Evolutionary conservation across 2,329 filamentous ascomycete genomes (phyloP).

Genomic region (Lachnellula cervina): DNA sequence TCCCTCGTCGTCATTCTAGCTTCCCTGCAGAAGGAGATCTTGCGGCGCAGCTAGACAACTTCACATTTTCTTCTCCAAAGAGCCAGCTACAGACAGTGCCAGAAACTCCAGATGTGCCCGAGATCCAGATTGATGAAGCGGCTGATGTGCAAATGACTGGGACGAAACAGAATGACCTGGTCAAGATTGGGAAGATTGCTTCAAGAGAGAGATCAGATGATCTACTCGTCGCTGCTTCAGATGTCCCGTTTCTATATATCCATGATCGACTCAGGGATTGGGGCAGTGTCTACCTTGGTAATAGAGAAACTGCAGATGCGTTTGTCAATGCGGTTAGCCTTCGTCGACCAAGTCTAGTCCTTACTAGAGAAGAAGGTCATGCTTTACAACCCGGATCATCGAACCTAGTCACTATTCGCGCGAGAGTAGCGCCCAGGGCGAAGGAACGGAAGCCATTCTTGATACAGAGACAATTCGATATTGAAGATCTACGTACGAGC

Average conservation of each 20-base stretch:
- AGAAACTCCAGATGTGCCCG: constrained; percentile 7
- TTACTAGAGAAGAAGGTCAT: constrained; percentile 1
- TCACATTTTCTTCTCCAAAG: constrained; percentile 10
- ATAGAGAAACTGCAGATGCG: constrained; percentile 39
- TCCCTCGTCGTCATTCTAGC: constrained; percentile 20
- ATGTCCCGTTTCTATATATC: constrained; percentile 24
- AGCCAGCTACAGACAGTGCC: constrained; percentile 11
- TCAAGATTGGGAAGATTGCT: background rate
- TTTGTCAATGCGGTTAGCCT: constrained; percentile 42
- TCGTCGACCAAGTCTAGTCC: constrained; percentile 29
- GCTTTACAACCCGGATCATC: background rate
- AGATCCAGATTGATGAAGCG: constrained; percentile 6
- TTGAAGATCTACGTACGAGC: constrained; percentile 43
- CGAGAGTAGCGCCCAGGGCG: constrained; percentile 38
- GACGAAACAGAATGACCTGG: constrained; percentile 1
- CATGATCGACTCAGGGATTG: constrained; percentile 38
- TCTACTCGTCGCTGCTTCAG: constrained; percentile 7
- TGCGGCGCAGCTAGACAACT: constrained; percentile 9
- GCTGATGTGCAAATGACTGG: background rate
- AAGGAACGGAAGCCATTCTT: constrained; percentile 42
- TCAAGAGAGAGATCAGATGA: constrained; percentile 3
- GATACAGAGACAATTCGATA: constrained; percentile 47
- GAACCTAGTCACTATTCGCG: constrained; percentile 36
- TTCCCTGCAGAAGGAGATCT: constrained; percentile 3
- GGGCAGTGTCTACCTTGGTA: constrained; percentile 39